phyloP scores from a whole-genome alignment of 2,329 filamentous ascomycete genomes.

The Mariannaea elegans region DNA sequence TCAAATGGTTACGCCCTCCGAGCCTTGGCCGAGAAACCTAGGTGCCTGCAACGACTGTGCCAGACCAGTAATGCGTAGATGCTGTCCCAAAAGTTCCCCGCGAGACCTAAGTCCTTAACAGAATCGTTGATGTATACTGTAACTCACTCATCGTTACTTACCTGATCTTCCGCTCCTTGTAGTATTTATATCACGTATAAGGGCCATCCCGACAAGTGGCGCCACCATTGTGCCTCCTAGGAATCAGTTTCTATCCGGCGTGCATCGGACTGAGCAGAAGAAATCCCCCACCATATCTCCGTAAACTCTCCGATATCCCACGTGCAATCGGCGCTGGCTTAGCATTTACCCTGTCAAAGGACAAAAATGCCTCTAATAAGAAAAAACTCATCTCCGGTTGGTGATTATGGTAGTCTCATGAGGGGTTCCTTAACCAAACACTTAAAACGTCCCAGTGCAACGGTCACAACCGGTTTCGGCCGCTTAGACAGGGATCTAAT shows the following conservation, averaged over 20 bases:
- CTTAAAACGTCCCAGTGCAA: background rate
- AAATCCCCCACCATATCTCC: conserved; percentile 1
- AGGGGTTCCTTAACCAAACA: background rate
- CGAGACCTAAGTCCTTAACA: background rate
- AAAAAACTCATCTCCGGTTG: too few species aligned
- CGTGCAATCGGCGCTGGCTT: background rate
- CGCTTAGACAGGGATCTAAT: conserved; percentile 44
- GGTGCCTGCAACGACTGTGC: too few species aligned
- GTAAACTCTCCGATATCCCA: conserved; percentile 11
- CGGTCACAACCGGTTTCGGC: conserved; percentile 28
- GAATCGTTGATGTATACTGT: background rate
- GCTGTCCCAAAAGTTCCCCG: too few species aligned
- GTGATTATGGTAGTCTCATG: background rate
- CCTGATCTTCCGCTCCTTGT: background rate
- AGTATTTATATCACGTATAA: background rate
- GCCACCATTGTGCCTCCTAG: background rate
- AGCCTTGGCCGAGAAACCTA: background rate
- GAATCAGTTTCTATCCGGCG: conserved; percentile 2
- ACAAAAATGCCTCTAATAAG: background rate
- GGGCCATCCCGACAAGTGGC: background rate
- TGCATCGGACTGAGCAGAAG: background rate
- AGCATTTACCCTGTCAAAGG: background rate
- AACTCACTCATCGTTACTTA: background rate
- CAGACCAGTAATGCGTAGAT: too few species aligned
- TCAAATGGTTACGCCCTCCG: background rate